Evolutionary conservation across 1,284 basidiomycete genomes (phyloP).

Genomic region (Melampsora larici-populina): DNA sequence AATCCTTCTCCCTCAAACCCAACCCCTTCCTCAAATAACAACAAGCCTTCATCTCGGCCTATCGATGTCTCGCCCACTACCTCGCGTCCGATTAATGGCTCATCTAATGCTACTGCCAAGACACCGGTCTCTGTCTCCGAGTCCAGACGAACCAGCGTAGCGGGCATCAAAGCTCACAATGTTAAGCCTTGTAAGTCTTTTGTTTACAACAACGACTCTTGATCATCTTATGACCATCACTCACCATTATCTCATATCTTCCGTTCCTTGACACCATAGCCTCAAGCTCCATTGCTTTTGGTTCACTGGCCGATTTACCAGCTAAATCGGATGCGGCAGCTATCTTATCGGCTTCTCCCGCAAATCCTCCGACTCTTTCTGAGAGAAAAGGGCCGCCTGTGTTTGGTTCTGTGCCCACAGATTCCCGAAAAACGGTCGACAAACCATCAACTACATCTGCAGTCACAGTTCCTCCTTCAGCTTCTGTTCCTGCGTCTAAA

Average conservation of each 20-base stretch:
- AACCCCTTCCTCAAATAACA: constrained; percentile 2
- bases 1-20: constrained; percentile 20
- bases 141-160: constrained; percentile 26
- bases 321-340: constrained; percentile 20
- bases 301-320: constrained; percentile 37
- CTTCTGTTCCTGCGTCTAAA: constrained; percentile 16
- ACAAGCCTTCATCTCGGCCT: neutral
- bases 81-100: constrained; percentile 21
- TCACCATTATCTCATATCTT: neutral
- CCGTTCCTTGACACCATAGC: constrained; percentile 13
- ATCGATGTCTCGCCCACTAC: constrained; percentile 10
- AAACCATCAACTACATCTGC: constrained; percentile 11
- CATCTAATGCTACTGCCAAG: neutral
- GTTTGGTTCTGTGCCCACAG: constrained; percentile 36
- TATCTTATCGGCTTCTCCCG: constrained; percentile 39
- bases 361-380: constrained; percentile 37
- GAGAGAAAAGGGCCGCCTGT: constrained; percentile 34
- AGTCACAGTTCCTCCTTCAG: constrained; percentile 15
- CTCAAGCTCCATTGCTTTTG: constrained; percentile 37
- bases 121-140: constrained; percentile 22
- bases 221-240: neutral
- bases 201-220: neutral
- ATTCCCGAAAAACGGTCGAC: constrained; percentile 11
- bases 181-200: constrained; percentile 30
- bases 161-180: constrained; percentile 31